These are phyloP conservation scores for Colletotrichum costaricense DNA, from an alignment of 2,329 filamentous ascomycete genomes.

Conservation along the genomic window DNA sequence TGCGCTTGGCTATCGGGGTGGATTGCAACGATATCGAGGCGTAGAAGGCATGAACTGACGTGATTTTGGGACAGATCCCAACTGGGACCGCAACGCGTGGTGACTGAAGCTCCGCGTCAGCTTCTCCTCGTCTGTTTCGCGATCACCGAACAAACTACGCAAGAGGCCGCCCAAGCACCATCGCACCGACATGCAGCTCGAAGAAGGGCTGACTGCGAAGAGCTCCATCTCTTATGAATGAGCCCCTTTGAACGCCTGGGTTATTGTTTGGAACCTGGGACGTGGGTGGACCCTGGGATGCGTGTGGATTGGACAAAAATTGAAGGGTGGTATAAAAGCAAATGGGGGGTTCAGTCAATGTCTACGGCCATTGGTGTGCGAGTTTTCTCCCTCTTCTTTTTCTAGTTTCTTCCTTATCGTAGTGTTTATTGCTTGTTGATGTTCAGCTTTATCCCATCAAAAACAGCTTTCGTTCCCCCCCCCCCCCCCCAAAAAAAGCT, in stretches of 20 bases:
- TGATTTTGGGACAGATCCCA: conserved; percentile 68
- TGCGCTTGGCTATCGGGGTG: not conserved
- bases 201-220: conserved; percentile 17
- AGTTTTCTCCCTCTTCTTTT: not conserved
- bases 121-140: conserved; percentile 19
- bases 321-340: not conserved
- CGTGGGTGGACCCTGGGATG: too few species aligned
- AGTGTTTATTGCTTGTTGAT: not conserved
- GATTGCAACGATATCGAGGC: not conserved
- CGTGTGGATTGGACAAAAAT: not conserved
- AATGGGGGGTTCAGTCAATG: not conserved
- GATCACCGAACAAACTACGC: conserved; percentile 34
- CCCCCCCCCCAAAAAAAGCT: too few species aligned
- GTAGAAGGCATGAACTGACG: not conserved
- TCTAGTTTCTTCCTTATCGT: not conserved
- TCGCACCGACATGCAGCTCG: conserved; percentile 32
- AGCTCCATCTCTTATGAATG: not conserved
- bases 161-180: conserved; percentile 26
- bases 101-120: conserved; percentile 54
- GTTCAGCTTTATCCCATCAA: not conserved
- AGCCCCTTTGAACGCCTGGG: too few species aligned
- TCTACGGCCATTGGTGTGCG: not conserved
- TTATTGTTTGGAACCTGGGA: not conserved
- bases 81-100: conserved; percentile 94
- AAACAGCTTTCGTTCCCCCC: too few species aligned